Base-by-base conservation (phyloP, 1,284 basidiomycete genomes). In the Ustilago tritici region DNA sequence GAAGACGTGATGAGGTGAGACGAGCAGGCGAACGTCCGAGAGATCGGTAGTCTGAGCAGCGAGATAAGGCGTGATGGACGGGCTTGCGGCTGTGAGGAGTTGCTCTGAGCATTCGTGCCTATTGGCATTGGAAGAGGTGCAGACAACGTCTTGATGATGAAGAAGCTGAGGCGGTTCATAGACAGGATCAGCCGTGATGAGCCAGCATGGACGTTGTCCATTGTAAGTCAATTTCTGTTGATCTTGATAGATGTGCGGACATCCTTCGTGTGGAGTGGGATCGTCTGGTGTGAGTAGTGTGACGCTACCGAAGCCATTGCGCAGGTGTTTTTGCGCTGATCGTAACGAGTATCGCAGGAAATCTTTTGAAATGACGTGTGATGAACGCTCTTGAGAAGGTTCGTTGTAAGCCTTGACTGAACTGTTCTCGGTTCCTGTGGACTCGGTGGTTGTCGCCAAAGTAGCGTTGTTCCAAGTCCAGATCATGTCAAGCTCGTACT, bases 341-440 rank as follows among this genome's bases (percentile, higher is more conserved):
- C 72, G 56, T n/a, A 70, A 56, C 4, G 72, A 75, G 52, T 75
- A 70, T 14, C 58, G 54, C n/a, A 75, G 63, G 32, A 75, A 56
- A 41, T 75, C 70, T 43, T 58, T 55, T 7, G 57, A 28, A 3
- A 40, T 49, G 19, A 14, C 40, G 41, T 34, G 31, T 17, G 17
- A 31, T 41, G 40, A 15, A 41, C 40, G 40, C 40, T 41, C 14
- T 14, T 41, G 14, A 17, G 40, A 14, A 3, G 14, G 14, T 15
- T 6, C 11, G 19, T n/a, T n/a, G 7, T 19, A 46, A 3, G 43
- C 43, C 43, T 46, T 19, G n/a, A 9, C 8, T 15, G n/a, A 9
- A 19, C n/a, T 23, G n/a, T 46, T 46, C 23, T 3, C 11, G 43
- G 5, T 46, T 17, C n/a, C 43, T 8, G 11, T 8, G n/a, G 4